phyloP scores from a whole-genome alignment of 2,329 filamentous ascomycete species.

The Xylariaceae sp. region DNA sequence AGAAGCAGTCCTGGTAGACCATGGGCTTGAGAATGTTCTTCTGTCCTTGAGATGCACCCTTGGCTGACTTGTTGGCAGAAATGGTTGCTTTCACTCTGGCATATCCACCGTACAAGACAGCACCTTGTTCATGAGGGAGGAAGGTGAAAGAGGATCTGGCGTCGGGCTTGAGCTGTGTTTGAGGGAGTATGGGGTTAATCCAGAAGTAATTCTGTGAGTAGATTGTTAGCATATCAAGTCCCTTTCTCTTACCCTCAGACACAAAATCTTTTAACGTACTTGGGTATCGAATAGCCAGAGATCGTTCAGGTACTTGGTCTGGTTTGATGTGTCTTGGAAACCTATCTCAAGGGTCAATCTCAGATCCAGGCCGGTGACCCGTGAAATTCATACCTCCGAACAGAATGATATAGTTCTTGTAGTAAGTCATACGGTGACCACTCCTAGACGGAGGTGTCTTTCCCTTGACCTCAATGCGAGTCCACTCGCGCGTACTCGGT shows the following conservation, averaged over 20 bases:
- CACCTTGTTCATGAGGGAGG: constrained; percentile 82
- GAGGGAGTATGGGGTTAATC: constrained; percentile 69
- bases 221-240: constrained; percentile 14
- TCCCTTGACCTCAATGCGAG: constrained; percentile 73
- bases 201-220: constrained; percentile 65
- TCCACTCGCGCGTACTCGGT: constrained; percentile 81
- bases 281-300: constrained; percentile 91
- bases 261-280: constrained; percentile 15
- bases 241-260: background rate
- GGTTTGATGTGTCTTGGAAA: constrained; percentile 93
- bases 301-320: constrained; percentile 89
- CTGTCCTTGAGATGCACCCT: constrained; percentile 55
- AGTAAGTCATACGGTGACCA: constrained; percentile 94
- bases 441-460: constrained; percentile 78
- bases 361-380: background rate
- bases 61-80: constrained; percentile 56
- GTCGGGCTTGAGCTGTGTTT: constrained; percentile 81
- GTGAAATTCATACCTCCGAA: constrained; percentile 58
- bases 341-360: constrained; percentile 35
- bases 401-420: constrained; percentile 92
- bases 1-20: constrained; percentile 94
- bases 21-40: constrained; percentile 77
- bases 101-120: constrained; percentile 89
- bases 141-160: constrained; percentile 87
- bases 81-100: constrained; percentile 76